Base-by-base conservation (phyloP, 2,329 filamentous ascomycete species). In the Pseudogymnoascus sp. region DNA sequence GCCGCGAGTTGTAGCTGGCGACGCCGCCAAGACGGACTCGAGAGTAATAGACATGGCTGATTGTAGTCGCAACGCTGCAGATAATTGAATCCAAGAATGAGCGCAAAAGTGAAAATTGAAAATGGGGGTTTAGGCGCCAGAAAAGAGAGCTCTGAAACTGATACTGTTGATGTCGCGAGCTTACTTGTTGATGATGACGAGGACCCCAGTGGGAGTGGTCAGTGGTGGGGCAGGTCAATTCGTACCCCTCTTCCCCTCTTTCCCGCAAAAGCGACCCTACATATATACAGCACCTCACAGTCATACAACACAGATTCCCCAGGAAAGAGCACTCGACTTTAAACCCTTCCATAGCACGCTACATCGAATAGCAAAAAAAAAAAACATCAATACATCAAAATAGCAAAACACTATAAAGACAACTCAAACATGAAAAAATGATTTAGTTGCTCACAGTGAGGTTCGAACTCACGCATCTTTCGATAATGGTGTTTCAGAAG, bases 1-100 rank as follows among this genome's bases (percentile, higher is more conserved):
- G 65, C 93, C 93, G 69, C 95, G 86, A 64, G 85, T 86, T 28
- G 93, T 97, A 64, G 85, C 86, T 63, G 95, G 95, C 68, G 89
- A 85, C 31, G 95, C 89, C 54, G 93, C 95, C 77, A 96, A 89
- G 72, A 96, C 93, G 75, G 83, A 83, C 66, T 85, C 79, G 70
- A 87, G 77, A 54, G 78, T 78, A 71, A 88, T 81, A 64, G 84
- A 83, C 73, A 74, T 74, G 6, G 48, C 48, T 54, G n/a, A 3
- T 54, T 13, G 48, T 28, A 54, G 25, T 54, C 48, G 48, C 48
- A 31, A 54, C 48, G 48, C 48, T 54, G 23, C 25, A 54, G 48
- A 54, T 31, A 31, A 54, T 54, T 6, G 25, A 54, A 54, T 54
- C 48, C 48, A 54, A 54, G 25, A 31, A 31, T 11, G 23, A 31